These are phyloP conservation scores for Sutorius australiensis DNA, from an alignment of 768 basidiomycete species.

Conservation along the genomic window DNA sequence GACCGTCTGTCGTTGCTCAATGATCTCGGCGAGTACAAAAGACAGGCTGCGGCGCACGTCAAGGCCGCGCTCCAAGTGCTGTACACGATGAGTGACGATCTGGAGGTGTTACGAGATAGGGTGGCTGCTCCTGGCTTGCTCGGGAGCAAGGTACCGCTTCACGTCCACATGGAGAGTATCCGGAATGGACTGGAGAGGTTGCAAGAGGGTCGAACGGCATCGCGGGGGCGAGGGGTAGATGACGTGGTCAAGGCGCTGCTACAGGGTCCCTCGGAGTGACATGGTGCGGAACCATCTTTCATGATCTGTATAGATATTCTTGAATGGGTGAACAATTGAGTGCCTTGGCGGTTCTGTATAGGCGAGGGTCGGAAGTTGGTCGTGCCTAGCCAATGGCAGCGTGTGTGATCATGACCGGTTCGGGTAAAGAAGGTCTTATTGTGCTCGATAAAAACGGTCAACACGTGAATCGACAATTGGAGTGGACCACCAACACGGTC, in stretches of 20 bases:
- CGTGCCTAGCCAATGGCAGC: not conserved
- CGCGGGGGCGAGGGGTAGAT: constrained; percentile 47
- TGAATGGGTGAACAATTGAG: not conserved
- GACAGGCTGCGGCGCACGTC: constrained; percentile 63
- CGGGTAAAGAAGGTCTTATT: constrained; percentile 20
- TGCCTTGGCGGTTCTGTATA: too few species aligned
- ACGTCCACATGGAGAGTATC: constrained; percentile 76
- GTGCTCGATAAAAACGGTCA: constrained; percentile 24
- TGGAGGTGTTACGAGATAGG: constrained; percentile 72
- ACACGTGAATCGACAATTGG: constrained; percentile 23
- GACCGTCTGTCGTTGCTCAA: constrained; percentile 51
- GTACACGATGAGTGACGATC: constrained; percentile 62
- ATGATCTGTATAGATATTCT: not conserved
- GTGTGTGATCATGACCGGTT: not conserved
- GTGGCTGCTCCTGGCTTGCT: constrained; percentile 65
- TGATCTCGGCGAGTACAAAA: constrained; percentile 54
- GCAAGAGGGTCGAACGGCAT: constrained; percentile 51
- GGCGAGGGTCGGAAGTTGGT: too few species aligned
- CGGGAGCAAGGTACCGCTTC: constrained; percentile 57
- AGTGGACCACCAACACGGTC: not conserved
- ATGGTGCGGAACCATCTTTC: too few species aligned
- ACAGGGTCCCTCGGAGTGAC: constrained; percentile 8
- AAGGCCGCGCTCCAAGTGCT: constrained; percentile 59
- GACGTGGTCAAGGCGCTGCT: constrained; percentile 30
- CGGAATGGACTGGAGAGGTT: constrained; percentile 52